These are phyloP conservation scores for Colletotrichum abscissum DNA, from an alignment of 2,329 filamentous ascomycete genomes.

Conservation along the genomic window DNA sequence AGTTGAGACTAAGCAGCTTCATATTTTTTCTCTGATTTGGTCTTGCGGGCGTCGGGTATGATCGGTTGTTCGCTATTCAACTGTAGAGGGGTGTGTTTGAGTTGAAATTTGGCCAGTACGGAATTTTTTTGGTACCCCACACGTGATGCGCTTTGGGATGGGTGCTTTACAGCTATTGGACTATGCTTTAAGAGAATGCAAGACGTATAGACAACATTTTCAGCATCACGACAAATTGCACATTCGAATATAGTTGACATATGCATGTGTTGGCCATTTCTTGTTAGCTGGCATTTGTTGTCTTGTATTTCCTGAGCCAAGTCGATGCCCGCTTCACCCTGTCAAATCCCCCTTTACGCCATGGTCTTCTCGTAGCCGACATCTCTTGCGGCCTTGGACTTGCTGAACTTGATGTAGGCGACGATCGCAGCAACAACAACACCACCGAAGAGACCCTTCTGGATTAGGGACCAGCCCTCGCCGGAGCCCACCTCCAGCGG, in stretches of 20 bases:
- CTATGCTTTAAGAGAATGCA: background rate
- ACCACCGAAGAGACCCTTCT: constrained; percentile 63
- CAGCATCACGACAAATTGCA: background rate
- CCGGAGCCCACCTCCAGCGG: constrained; percentile 41
- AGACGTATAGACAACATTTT: background rate
- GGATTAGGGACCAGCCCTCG: constrained; percentile 55
- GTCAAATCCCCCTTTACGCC: constrained; percentile 45
- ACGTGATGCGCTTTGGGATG: constrained; percentile 31
- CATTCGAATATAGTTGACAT: no score
- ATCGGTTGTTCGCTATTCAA: background rate
- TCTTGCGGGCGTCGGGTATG: background rate
- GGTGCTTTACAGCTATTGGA: constrained; percentile 26
- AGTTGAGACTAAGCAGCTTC: constrained; percentile 97
- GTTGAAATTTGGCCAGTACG: constrained; percentile 22
- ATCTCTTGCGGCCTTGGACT: constrained; percentile 41
- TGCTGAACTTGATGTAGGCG: constrained; percentile 55
- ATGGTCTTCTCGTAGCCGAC: constrained; percentile 57
- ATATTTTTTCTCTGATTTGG: constrained; percentile 58
- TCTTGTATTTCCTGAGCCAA: constrained; percentile 3
- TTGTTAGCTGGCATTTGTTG: constrained; percentile 6
- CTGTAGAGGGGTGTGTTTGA: constrained; percentile 9
- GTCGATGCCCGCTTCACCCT: background rate
- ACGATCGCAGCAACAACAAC: constrained; percentile 59
- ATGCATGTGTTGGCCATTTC: background rate
- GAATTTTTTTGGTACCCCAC: constrained; percentile 36